Conservation (phyloP, 495 filamentous ascomycete genomes). For the Penicillium mononematosum region DNA sequence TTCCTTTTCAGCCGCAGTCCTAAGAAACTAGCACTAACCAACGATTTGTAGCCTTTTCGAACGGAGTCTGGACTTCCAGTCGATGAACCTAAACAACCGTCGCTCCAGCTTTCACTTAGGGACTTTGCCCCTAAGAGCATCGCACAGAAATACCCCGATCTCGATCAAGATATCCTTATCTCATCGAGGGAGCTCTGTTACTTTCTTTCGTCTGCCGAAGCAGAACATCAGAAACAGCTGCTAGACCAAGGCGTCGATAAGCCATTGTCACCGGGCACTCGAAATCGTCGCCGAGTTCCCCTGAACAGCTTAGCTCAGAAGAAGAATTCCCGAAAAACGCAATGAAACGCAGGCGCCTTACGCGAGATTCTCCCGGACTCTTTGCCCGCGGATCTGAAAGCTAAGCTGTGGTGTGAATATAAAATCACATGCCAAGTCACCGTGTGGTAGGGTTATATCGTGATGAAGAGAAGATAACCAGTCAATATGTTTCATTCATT, state of each 20-base stretch:
- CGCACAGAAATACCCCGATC: constrained; percentile 5
- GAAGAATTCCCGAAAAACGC: not conserved
- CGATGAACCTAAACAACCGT: constrained; percentile 1
- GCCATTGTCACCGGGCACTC: constrained; percentile 5
- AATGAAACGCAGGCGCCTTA: constrained; percentile 6
- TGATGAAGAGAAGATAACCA: not conserved
- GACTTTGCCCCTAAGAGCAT: constrained; percentile 14
- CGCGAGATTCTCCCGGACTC: constrained; percentile 10
- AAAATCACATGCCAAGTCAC: no score
- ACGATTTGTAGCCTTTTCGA: constrained; percentile 12
- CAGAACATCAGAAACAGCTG: constrained; percentile 11
- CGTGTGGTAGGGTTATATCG: no score
- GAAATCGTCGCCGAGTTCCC: constrained; percentile 20
- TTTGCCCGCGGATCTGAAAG: constrained; percentile 8
- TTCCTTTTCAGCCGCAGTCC: not conserved
- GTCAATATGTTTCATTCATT: not conserved
- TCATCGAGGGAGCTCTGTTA: constrained; percentile 17
- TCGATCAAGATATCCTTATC: constrained; percentile 17
- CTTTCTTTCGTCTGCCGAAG: constrained; percentile 17
- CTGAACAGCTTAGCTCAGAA: constrained; percentile 16
- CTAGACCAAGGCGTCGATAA: constrained; percentile 11
- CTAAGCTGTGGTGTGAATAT: not conserved
- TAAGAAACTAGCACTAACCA: not conserved
- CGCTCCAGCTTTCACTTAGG: constrained; percentile 9
- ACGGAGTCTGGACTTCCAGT: constrained; percentile 14